A percentile compares a stretch with the other conserved stretches of the same genome.
These are phyloP conservation scores for Hypomyces perniciosus DNA, from an alignment of 2,329 filamentous ascomycete genomes.

Conservation along the genomic window DNA sequence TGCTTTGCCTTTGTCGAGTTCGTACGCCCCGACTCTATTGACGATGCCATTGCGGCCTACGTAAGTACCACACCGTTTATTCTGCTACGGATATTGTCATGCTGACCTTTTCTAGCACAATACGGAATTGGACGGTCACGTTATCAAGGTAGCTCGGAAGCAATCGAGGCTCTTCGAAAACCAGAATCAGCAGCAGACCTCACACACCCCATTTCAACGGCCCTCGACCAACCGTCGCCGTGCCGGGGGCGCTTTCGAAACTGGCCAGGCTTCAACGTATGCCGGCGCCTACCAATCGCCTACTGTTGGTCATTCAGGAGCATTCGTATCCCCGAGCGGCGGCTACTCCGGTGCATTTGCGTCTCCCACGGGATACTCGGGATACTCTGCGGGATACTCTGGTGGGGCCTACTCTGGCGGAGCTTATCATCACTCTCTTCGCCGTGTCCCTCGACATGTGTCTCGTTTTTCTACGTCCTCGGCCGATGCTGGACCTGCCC, in stretches of 20 bases:
- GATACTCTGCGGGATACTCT: background rate
- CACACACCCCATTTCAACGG: conserved; percentile 9
- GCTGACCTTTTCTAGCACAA: conserved; percentile 26
- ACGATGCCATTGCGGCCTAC: conserved; percentile 28
- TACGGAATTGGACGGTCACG: conserved; percentile 23
- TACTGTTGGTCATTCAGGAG: background rate
- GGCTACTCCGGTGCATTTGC: background rate
- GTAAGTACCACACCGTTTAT: conserved; percentile 26
- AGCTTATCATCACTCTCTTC: background rate
- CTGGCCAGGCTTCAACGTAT: background rate
- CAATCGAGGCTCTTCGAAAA: conserved; percentile 18
- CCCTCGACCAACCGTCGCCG: background rate
- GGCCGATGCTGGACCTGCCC: background rate
- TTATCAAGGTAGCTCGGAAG: conserved; percentile 35
- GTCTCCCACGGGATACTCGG: background rate
- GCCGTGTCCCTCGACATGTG: background rate
- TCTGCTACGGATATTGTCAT: background rate
- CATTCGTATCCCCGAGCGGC: background rate
- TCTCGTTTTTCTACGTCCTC: background rate
- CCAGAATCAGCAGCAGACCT: too few relatives aligned
- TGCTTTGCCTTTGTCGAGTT: conserved; percentile 37
- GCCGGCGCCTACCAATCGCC: background rate
- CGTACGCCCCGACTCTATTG: conserved; percentile 29
- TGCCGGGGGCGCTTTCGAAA: background rate
- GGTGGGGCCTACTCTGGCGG: background rate